Evolutionary conservation across 75 land plant genomes (phyloP), one percentile per base, ranked within the genome.

Genomic region (Sequoia sempervirens): DNA sequence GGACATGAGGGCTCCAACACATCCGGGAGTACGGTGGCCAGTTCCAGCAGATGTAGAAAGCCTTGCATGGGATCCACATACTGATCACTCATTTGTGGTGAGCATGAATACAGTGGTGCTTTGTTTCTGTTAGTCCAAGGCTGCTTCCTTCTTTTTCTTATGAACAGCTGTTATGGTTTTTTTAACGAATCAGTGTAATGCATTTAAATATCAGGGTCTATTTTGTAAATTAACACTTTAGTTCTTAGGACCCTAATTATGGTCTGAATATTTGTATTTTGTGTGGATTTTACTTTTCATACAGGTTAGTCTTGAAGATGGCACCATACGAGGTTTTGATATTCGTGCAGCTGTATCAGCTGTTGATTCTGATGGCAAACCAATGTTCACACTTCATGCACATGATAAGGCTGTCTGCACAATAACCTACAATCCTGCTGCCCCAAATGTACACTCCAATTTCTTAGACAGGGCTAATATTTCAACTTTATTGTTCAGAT

Each of bases 21-120:
- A 91, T 56, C 80, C 84, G 45, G 91, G 93, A 66, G 86, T 87
- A 41, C 92, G 88, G 76, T 97, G 99, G 99, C 53, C 85, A 23
- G 95, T 97, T 58, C n/a, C 85, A 34, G 92, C 94, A 66, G 99
- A 97, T 85, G 98, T 97, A 40, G 99, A 97, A 81, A 88, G 89
- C 88, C 87, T 97, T 83, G 96, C 94, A 40, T 97, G 99, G 99
- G 94, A 97, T 88, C 98, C 99, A 32, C 95, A 94, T 76, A 81
- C 87, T n/a, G 91, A 90, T 37, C 90, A 94, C 75, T 88, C 88
- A 34, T 97, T 97, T 89, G 87, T 92, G 84, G 97, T 95, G 53
- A 80, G 87, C 78, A 28, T 61, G 61, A 78, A 45, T 12, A 11
- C 10, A 52, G 46, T 40, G 15, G n/a, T n/a, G 28, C 80, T 78